Evolutionary conservation across 2,329 filamentous ascomycete species (phyloP), one percentile per base, ranked within the genome.

Genomic region (Aureobasidium leucospermi): DNA sequence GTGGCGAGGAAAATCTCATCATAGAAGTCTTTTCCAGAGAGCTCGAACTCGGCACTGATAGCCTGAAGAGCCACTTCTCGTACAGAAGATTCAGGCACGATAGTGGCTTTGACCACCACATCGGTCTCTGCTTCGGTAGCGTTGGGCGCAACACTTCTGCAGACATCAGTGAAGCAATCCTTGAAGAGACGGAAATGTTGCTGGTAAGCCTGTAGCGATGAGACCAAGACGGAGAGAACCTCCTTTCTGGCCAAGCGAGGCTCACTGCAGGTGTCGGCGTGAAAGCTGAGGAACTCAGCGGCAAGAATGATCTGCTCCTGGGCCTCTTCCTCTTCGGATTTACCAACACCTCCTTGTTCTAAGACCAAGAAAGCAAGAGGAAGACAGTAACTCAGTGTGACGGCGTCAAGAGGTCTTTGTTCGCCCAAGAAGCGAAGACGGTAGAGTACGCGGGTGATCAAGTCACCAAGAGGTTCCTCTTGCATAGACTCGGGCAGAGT

Each of bases 101-200:
- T 91, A 0, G 83, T 79, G 39, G 92, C 94, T 62, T 84, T 82
- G 10, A 91, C 82, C n/a, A 97, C 81, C 15, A 89, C 83, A 10
- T 78, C 75, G 59, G 94, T 86, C 74, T 99, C 95, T 1, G 81
- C 74, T 3, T 79, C 71, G 59, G 73, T 85, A 65, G 96, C 91
- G 67, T 90, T 96, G 2, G 88, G 85, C 3, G 93, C 88, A 55
- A 97, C 81, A 64, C 87, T 92, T 61, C 91, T 86, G 67, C 89
- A 90, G 64, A 95, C 82, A 71, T 97, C 90, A 58, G 88, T 81
- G 63, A 99, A 83, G 68, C 90, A 96, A 73, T 99, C 94, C 72
- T 93, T 96, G 74, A 96, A 85, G 60, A 92, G 79, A 74, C 96
- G 96, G 78, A 96, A 96, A 73, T 99, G 94, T 69, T 96, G 91